Evolutionary conservation across 208 protist genomes (phyloP), one percentile per base, ranked within the genome.

Genomic region (Trypanosoma caninum): DNA sequence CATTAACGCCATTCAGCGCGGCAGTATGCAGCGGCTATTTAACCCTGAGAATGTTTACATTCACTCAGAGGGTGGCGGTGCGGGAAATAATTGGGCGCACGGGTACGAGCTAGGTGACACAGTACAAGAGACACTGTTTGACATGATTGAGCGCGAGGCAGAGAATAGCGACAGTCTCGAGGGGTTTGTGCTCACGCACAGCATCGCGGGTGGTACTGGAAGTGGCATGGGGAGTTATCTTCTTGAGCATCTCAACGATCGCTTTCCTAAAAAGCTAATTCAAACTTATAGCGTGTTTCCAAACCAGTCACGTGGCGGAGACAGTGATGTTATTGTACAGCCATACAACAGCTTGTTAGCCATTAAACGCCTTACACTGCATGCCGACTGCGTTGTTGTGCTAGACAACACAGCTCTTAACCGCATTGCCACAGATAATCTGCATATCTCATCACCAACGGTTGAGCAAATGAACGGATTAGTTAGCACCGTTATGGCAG

Each of bases 201-300:
- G 97, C 31, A 99, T 99, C 59, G 97, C 98, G 20, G 99, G 99
- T 66, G 99, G 99, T 27, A 99, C 99, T 11, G 99, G 99, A 4
- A 99, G 98, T 54, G 99, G 99, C 28, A 91, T 99, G 76, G 99
- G 99, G 25, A 98, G 95, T 41, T 99, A 97, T 68, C 65, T 99
- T 13, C 83, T 99, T 5, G 98, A 99, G 74, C 73, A 93, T 37
- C 73, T 99, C 4, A 98, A 97, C 64, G 99, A 99, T 64, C 84
- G 95, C 20, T 98, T 95, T 62, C 97, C 97, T 3, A 98, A 99
- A 76, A 99, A 99, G 80, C 73, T 99, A 3, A 97, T 99, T 38
- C 97, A 99, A 73, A 99, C 99, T 3, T 99, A 99, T 79, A 99
- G 95, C 31, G 98, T 99, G 13, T 99, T 99, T 69, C 98, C 98